A percentile compares a stretch with the other conserved stretches of the same genome.
Conservation (phyloP, 106 monocot genomes). For the Chionographis japonica region DNA sequence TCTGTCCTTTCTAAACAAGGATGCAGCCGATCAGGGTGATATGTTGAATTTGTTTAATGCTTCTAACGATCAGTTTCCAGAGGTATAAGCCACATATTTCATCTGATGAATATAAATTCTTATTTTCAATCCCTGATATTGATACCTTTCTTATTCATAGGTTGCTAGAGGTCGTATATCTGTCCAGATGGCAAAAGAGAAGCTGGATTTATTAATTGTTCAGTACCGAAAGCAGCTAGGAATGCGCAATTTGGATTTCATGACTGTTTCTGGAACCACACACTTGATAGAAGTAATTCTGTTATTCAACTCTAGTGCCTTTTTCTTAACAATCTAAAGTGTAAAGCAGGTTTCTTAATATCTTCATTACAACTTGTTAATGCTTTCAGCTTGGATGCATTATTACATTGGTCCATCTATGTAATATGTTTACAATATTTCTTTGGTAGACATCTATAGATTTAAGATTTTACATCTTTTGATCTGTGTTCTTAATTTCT, state of each 20-base stretch:
- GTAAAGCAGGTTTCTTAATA: neutral
- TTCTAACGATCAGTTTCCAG: slow-evolving; percentile 66
- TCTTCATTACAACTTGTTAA: neutral
- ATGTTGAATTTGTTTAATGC: slow-evolving; percentile 65
- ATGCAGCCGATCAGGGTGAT: slow-evolving; percentile 72
- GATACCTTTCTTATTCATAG: slow-evolving; percentile 26
- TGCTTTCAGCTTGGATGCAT: no score
- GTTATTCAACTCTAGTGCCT: neutral
- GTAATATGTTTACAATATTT: no score
- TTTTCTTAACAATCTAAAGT: neutral
- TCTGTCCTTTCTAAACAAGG: slow-evolving; percentile 75
- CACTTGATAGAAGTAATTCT: slow-evolving; percentile 83
- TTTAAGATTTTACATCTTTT: no score
- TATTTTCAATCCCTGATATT: neutral
- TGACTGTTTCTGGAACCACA: slow-evolving; percentile 73
- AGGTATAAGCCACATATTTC: slow-evolving; percentile 32
- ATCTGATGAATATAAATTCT: neutral
- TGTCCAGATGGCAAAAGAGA: slow-evolving; percentile 55
- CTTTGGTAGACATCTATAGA: no score
- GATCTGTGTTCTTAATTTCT: no score
- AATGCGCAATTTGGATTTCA: slow-evolving; percentile 74
- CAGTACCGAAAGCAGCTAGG: slow-evolving; percentile 75
- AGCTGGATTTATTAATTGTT: slow-evolving; percentile 63
- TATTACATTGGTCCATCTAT: no score
- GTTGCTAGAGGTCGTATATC: slow-evolving; percentile 44